phyloP scores from a whole-genome alignment of 805 yeast species.

The Jamesozyma gamospora region DNA sequence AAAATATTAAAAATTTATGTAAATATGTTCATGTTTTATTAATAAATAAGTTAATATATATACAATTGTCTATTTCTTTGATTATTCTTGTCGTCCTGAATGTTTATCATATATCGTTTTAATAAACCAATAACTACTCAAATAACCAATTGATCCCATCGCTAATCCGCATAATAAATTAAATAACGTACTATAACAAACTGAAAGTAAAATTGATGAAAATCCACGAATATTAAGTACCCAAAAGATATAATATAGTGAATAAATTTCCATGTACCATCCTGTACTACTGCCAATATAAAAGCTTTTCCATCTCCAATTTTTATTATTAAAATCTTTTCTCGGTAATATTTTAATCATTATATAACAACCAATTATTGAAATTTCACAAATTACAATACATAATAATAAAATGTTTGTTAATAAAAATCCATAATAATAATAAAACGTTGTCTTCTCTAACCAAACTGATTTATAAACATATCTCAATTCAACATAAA shows the following conservation, averaged over 20 bases:
- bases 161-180: conserved; percentile 54
- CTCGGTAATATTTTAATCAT: conserved; percentile 37
- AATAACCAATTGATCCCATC: conserved; percentile 66
- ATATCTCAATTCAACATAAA: conserved; percentile 68
- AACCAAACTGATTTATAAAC: conserved; percentile 71
- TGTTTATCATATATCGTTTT: conserved; percentile 25
- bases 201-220: conserved; percentile 56
- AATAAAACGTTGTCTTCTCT: conserved; percentile 68
- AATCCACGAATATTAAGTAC: conserved; percentile 55
- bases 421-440: conserved; percentile 68
- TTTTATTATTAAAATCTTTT: conserved; percentile 5
- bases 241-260: conserved; percentile 53
- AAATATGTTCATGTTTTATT: too few relatives aligned
- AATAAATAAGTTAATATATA: too few relatives aligned
- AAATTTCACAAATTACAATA: conserved; percentile 58
- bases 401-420: conserved; percentile 49
- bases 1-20: too few relatives aligned
- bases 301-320: conserved; percentile 81
- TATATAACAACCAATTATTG: conserved; percentile 58
- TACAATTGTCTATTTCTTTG: too few relatives aligned
- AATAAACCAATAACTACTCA: conserved; percentile 58
- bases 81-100: too few relatives aligned
- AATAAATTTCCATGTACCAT: conserved; percentile 56
- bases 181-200: conserved; percentile 60
- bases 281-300: conserved; percentile 62